phyloP scores from a whole-genome alignment of 2,329 filamentous ascomycete species.

The Onygena corvina region DNA sequence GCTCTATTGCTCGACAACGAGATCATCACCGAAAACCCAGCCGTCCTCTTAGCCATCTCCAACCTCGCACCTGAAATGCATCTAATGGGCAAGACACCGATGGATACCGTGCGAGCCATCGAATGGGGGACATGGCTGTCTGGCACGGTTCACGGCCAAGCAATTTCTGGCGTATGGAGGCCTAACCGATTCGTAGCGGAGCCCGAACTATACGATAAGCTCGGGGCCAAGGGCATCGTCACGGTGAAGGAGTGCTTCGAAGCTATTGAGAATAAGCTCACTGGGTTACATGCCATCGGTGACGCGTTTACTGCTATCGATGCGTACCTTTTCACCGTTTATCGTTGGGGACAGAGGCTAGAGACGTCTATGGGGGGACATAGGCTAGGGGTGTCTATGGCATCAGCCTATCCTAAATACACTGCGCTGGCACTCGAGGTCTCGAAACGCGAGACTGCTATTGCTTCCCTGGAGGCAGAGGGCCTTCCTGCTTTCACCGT shows the following conservation, averaged over 20 bases:
- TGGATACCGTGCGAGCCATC: constrained; percentile 24
- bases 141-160: constrained; percentile 23
- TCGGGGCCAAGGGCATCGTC: constrained; percentile 18
- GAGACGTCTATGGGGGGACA: constrained; percentile 1
- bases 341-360: constrained; percentile 4
- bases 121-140: constrained; percentile 30
- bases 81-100: constrained; percentile 21
- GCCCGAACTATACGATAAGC: constrained; percentile 11
- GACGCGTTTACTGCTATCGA: constrained; percentile 21
- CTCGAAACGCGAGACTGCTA: background rate
- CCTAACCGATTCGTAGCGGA: constrained; percentile 21
- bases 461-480: background rate
- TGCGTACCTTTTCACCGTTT: constrained; percentile 4
- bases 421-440: background rate
- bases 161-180: constrained; percentile 20
- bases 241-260: constrained; percentile 19
- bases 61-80: constrained; percentile 21
- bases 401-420: background rate
- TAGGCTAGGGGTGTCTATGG: background rate
- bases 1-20: constrained; percentile 21
- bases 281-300: constrained; percentile 18
- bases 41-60: constrained; percentile 25
- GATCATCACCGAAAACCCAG: constrained; percentile 26
- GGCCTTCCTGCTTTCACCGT: background rate
- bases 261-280: constrained; percentile 20